These are phyloP conservation scores for Fusarium zealandicum DNA, from an alignment of 2,329 filamentous ascomycete species.

Conservation along the genomic window DNA sequence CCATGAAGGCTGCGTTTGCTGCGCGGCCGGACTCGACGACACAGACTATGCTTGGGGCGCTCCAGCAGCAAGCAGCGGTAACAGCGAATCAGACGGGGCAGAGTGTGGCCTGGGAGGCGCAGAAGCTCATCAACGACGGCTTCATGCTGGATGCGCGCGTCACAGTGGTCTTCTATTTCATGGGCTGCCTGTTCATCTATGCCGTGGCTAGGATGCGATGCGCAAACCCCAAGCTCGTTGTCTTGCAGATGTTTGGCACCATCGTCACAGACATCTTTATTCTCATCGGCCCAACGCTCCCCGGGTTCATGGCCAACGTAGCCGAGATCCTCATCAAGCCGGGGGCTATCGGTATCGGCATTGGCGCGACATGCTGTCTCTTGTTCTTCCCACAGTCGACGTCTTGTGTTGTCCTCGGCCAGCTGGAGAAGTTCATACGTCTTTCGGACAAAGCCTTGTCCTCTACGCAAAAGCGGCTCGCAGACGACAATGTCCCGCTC, in stretches of 20 bases:
- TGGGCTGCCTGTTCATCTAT: conserved; percentile 56
- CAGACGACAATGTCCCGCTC: conserved; percentile 32
- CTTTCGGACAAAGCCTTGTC: conserved; percentile 46
- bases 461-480: conserved; percentile 38
- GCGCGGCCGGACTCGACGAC: conserved; percentile 50
- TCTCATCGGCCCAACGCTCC: conserved; percentile 51
- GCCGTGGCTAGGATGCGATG: conserved; percentile 52
- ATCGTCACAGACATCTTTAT: conserved; percentile 57
- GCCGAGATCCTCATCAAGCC: conserved; percentile 53
- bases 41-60: conserved; percentile 42
- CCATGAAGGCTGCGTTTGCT: conserved; percentile 57
- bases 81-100: conserved; percentile 42
- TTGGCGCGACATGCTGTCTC: conserved; percentile 53
- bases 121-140: conserved; percentile 52
- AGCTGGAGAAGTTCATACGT: conserved; percentile 43
- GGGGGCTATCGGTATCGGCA: conserved; percentile 53
- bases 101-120: conserved; percentile 39
- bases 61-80: conserved; percentile 48
- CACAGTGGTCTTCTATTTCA: conserved; percentile 46
- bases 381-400: conserved; percentile 59
- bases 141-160: conserved; percentile 57
- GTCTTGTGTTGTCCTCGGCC: conserved; percentile 51
- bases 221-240: conserved; percentile 53
- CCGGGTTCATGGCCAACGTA: conserved; percentile 6
- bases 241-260: conserved; percentile 55